Conservation (phyloP, 805 yeast species). For the Ogataea methylovora region DNA sequence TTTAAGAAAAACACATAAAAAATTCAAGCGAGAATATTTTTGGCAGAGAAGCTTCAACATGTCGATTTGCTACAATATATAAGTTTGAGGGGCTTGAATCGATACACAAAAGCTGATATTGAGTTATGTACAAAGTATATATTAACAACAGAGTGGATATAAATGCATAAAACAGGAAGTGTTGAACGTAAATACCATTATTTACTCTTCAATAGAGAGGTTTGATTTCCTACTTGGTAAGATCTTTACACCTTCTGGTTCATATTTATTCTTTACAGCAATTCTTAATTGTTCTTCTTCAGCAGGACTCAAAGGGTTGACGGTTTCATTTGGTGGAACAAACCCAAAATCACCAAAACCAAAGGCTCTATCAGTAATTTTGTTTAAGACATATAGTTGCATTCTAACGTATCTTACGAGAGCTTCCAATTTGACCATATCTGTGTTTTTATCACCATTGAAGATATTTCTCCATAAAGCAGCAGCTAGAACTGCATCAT, state of each 20-base stretch:
- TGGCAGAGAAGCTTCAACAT: background rate
- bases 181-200: no score
- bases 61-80: background rate
- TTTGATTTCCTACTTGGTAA: slow-evolving; percentile 56
- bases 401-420: slow-evolving; percentile 85
- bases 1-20: background rate
- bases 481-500: slow-evolving; percentile 69
- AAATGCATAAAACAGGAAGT: no score
- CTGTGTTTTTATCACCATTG: slow-evolving; percentile 75
- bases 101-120: background rate
- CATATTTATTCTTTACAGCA: slow-evolving; percentile 46
- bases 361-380: slow-evolving; percentile 85
- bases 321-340: slow-evolving; percentile 74
- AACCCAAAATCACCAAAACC: slow-evolving; percentile 85
- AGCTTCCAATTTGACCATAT: slow-evolving; percentile 78
- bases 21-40: background rate
- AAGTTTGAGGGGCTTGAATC: no score
- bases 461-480: slow-evolving; percentile 90
- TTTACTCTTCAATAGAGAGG: slow-evolving; percentile 40
- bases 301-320: slow-evolving; percentile 58
- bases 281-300: slow-evolving; percentile 51
- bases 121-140: background rate
- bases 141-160: no score
- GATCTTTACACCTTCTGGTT: slow-evolving; percentile 35
- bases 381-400: slow-evolving; percentile 80